Percentiles rank a stretch among this genome's conserved stretches.
Evolutionary conservation across 441 rosid species (phyloP).

Genomic region (Sinapis alba): DNA sequence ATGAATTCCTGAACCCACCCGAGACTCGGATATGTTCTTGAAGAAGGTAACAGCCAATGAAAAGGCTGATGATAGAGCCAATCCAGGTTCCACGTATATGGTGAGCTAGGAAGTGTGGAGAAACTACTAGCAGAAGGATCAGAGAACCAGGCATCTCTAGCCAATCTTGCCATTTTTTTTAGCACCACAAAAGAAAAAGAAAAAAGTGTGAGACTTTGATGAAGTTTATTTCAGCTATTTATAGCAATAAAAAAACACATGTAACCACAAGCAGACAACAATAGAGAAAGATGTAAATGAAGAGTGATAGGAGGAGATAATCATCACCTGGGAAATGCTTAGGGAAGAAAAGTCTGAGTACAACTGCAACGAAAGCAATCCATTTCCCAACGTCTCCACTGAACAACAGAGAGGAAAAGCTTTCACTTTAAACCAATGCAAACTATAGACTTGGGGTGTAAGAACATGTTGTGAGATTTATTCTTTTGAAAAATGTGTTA

Average conservation of each 20-base stretch:
- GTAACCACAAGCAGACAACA: background rate
- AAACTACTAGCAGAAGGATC: conserved; percentile 73
- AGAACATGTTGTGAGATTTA: background rate
- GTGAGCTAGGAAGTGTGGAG: conserved; percentile 64
- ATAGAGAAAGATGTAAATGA: background rate
- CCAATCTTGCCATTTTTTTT: conserved; percentile 57
- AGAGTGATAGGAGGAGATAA: background rate
- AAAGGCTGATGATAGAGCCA: conserved; percentile 60
- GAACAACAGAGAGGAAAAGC: background rate
- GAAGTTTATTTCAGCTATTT: background rate
- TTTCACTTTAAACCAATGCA: background rate
- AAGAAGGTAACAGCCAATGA: conserved; percentile 78
- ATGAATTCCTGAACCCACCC: conserved; percentile 85
- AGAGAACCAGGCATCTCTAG: conserved; percentile 82
- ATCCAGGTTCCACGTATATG: conserved; percentile 58
- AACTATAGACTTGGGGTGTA: background rate
- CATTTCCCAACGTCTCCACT: conserved; percentile 80
- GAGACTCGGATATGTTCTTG: conserved; percentile 90
- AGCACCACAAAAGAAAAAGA: background rate
- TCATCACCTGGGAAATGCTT: conserved; percentile 71
- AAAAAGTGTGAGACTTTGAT: conserved; percentile 14
- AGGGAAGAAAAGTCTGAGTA: conserved; percentile 81
- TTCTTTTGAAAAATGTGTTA: conserved; percentile 13
- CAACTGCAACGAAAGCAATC: conserved; percentile 77
- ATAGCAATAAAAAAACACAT: background rate